Percentiles rank a stretch among this genome's conserved stretches.
These are phyloP conservation scores for Lantana camara DNA, from an alignment of 257 asterid genomes.

Conservation along the genomic window DNA sequence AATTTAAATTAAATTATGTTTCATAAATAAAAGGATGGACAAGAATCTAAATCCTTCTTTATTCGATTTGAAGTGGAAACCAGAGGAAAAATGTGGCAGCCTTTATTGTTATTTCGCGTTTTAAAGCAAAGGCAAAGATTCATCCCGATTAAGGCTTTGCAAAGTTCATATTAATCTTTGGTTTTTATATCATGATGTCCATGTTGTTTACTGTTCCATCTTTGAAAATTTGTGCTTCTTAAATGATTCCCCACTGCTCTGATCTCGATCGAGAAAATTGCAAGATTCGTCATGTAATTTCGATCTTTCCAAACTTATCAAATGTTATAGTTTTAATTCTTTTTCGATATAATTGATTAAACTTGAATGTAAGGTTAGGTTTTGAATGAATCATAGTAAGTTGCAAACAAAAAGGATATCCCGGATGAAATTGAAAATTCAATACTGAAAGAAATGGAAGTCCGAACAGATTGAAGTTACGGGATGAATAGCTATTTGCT, in stretches of 20 bases:
- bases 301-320: too few species aligned
- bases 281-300: too few species aligned
- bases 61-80: constrained; percentile 44
- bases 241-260: constrained; percentile 24
- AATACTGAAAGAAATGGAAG: too few species aligned
- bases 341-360: too few species aligned
- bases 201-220: constrained; percentile 13
- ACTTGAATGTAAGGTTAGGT: too few species aligned
- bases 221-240: constrained; percentile 18
- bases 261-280: too few species aligned
- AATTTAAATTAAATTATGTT: background rate
- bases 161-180: background rate
- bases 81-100: constrained; percentile 28
- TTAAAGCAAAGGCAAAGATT: constrained; percentile 29
- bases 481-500: too few species aligned
- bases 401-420: too few species aligned
- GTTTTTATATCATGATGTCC: background rate
- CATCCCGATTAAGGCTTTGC: constrained; percentile 3
- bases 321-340: too few species aligned
- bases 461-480: too few species aligned
- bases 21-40: constrained; percentile 18
- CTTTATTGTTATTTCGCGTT: constrained; percentile 28
- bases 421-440: too few species aligned
- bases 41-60: constrained; percentile 32
- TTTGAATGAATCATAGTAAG: too few species aligned